These are phyloP conservation scores for Zhuliangozyma parablackwelliae DNA, from an alignment of 1,139 yeast species.

Conservation along the genomic window DNA sequence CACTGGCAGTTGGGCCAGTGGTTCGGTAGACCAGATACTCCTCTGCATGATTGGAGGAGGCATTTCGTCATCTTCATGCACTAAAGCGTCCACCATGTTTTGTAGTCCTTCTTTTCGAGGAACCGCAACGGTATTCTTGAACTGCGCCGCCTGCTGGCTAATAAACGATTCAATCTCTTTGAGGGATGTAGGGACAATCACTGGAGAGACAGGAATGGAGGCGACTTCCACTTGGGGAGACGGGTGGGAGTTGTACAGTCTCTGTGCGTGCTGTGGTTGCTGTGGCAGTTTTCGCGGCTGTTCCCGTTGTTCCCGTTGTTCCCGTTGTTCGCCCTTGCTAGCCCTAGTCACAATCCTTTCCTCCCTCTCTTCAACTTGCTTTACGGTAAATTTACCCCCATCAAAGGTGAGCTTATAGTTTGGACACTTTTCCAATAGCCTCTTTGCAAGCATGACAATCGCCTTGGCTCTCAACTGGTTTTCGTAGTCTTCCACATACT, in stretches of 20 bases:
- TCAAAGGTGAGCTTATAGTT: not conserved
- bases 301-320: not conserved
- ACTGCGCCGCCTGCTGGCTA: slow-evolving; percentile 16
- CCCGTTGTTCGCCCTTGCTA: slow-evolving; percentile 1
- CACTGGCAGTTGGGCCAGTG: too few species aligned
- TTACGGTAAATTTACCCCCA: slow-evolving; percentile 1
- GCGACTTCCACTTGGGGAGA: too few species aligned
- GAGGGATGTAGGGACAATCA: slow-evolving; percentile 15
- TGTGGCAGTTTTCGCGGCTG: too few species aligned
- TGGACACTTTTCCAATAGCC: slow-evolving; percentile 1
- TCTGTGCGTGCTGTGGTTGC: too few species aligned
- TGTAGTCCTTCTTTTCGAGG: slow-evolving; percentile 9
- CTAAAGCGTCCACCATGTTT: slow-evolving; percentile 17
- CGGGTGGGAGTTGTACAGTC: too few species aligned
- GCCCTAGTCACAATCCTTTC: not conserved
- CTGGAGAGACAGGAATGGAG: slow-evolving; percentile 2
- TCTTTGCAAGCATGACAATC: slow-evolving; percentile 15
- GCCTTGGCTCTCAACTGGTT: slow-evolving; percentile 21
- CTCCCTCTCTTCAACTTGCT: not conserved
- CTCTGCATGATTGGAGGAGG: too few species aligned
- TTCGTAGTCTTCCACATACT: slow-evolving; percentile 16
- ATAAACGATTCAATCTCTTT: slow-evolving; percentile 32
- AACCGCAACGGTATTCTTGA: slow-evolving; percentile 3
- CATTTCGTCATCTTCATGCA: slow-evolving; percentile 4
- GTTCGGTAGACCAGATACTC: too few species aligned